Percentiles rank a stretch among this genome's conserved stretches.
Evolutionary conservation across 768 basidiomycete species (phyloP).

Genomic region (Pulveroboletus sp.): DNA sequence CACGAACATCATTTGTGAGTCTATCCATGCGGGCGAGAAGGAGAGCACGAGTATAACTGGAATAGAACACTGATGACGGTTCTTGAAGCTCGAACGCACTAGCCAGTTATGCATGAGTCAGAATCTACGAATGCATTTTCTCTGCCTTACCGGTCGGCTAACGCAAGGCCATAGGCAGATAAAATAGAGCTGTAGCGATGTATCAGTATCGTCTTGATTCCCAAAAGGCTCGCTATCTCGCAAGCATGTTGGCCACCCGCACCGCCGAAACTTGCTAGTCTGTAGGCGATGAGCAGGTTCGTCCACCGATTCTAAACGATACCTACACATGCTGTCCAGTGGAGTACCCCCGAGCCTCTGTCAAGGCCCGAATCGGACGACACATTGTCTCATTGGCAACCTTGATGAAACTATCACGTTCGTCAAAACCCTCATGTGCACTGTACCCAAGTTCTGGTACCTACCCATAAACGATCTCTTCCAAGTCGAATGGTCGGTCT

Average conservation of each 20-base stretch:
- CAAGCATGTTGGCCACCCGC: conserved; percentile 91
- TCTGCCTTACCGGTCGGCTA: conserved; percentile 62
- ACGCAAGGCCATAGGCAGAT: conserved; percentile 90
- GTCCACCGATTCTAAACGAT: background rate
- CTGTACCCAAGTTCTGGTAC: conserved; percentile 13
- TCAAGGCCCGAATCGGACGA: conserved; percentile 84
- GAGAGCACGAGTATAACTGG: conserved; percentile 45
- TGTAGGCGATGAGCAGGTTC: conserved; percentile 23
- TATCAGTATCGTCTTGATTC: conserved; percentile 83
- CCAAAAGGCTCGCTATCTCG: conserved; percentile 82
- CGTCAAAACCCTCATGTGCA: background rate
- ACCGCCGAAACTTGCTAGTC: conserved; percentile 83
- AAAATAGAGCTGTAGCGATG: conserved; percentile 91
- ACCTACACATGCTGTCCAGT: conserved; percentile 66
- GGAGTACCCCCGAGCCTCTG: conserved; percentile 84
- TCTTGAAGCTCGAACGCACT: conserved; percentile 88
- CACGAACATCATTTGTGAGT: conserved; percentile 55
- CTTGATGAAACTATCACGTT: conserved; percentile 72
- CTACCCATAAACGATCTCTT: conserved; percentile 88
- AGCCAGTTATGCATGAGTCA: background rate
- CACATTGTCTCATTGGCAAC: conserved; percentile 98
- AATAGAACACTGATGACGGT: conserved; percentile 79
- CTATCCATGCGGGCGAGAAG: conserved; percentile 67
- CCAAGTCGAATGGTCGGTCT: conserved; percentile 56
- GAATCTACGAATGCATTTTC: background rate